phyloP scores from a whole-genome alignment of 2,329 filamentous ascomycete species.

The Alternaria incomplexa region DNA sequence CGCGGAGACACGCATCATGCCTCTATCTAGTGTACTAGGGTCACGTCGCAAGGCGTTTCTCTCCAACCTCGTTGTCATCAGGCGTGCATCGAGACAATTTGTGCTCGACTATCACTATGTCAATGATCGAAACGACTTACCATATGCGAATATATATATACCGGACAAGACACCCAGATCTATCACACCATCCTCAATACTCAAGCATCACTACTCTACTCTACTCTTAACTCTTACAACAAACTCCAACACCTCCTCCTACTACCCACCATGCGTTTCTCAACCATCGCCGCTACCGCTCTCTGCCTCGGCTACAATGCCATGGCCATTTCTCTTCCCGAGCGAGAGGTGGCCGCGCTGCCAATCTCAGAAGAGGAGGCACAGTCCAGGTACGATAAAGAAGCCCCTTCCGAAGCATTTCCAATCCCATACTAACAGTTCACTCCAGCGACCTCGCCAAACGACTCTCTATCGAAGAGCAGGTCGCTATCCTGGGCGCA shows the following conservation, averaged over 20 bases:
- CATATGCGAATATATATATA: neutral
- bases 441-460: neutral
- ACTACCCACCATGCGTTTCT: neutral
- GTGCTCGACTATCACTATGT: neutral
- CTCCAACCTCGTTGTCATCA: neutral
- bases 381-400: neutral
- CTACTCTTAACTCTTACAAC: neutral
- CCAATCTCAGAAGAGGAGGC: neutral
- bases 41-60: neutral
- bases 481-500: neutral
- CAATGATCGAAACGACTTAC: neutral
- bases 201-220: neutral
- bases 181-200: neutral
- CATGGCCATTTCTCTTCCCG: neutral
- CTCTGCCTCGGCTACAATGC: neutral
- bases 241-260: neutral
- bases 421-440: neutral
- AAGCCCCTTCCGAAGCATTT: neutral
- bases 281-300: neutral
- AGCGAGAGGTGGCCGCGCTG: neutral
- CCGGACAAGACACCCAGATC: neutral
- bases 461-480: neutral
- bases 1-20: neutral
- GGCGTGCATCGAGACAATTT: neutral
- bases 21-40: neutral